Base-by-base conservation (phyloP, 2,329 filamentous ascomycete genomes). In the Penicillium sp. region DNA sequence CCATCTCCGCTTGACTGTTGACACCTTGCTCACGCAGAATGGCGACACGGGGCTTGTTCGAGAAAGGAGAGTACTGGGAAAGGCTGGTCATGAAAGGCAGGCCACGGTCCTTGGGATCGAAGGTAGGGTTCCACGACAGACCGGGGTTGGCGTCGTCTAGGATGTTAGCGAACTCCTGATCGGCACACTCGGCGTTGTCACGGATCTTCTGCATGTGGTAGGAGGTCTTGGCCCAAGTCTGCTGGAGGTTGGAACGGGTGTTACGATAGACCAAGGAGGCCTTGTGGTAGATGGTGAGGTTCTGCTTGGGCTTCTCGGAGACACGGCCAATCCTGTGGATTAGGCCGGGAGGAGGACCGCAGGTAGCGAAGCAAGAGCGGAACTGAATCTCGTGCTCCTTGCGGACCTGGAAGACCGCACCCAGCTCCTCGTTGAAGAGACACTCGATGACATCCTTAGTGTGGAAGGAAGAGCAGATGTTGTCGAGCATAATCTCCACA, bases 1-100 rank as follows among this genome's bases (percentile, higher is more conserved):
- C 93, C 89, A 98, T 95, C 71, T 98, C 93, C n/a, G 89, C 85
- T 63, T 96, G 83, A 37, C 91, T 89, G 73, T 98, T 97, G 59
- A 95, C 89, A 68, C 93, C 93, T 70, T 96, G 90, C 71, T 97
- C 93, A 65, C 93, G 82, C 20, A 98, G 82, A 60, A 98, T 95
- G 38, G 93, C 93, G 23, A 98, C 91, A 28, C 84, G 83, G 1
- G 88, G 87, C 63, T 81, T 83, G 37, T 71, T 80, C 54, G 77
- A 78, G 66, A 89, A 81, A 45, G 74, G 66, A 71, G 76, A 60
- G 69, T 75, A 56, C 68, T 75, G 66, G 52, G 81, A 79, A 49
- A 89, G 73, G 52, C 79, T 81, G 3, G 82, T 77, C 53, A 82
- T 79, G 53, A 88, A 71, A 20, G 89, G 87, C 41, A 92, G 72